Evolutionary conservation across 306 rosid genomes (phyloP), one percentile per base, ranked within the genome.

Genomic region (Lotus japonicus): DNA sequence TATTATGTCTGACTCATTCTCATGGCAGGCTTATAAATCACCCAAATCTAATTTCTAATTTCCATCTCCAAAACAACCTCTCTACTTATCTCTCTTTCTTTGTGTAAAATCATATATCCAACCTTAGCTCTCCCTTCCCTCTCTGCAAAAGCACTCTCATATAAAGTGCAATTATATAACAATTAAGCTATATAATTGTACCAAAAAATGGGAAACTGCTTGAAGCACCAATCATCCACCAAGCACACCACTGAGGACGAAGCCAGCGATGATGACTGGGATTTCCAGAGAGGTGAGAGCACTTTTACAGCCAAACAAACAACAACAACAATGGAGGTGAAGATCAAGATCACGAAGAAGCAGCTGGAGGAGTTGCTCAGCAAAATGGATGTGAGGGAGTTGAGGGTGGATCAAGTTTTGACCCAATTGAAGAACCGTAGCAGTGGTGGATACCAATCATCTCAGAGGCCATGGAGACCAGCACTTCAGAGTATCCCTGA

Each of bases 401-500:
- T 86, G 66, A 71, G 83, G 21, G 89, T 83, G 42, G 84, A 89
- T 0, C 87, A 92, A 61, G 85, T 92, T 56, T 68, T 89, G 71
- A 36, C 85, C 1, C 86, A 85, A 42, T 68, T 92, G 81, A 76
- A 89, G 50, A 49, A 23, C 4, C 77, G 60, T 9, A 71, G 86
- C 11, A 63, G 81, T 5, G 73, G 67, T 39, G 73, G 58, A 4
- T 84, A 36, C 6, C 69, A 79, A 63, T 59, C 87, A n/a, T 79
- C 72, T 42, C 87, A 81, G 0, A 71, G 85, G 19, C 31, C 90
- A 0, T 92, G 98, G 96, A 84, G 82, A 43, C 98, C 98, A 5
- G 86, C 85, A 52, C 83, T 92, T 48, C 95, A 89, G 49, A 89
- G 92, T 71, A 92, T 92, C 56, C 96, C 96, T 9, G 98, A 92